phyloP scores from a whole-genome alignment of 2,329 filamentous ascomycete genomes.

The Cercospora brassicicola region DNA sequence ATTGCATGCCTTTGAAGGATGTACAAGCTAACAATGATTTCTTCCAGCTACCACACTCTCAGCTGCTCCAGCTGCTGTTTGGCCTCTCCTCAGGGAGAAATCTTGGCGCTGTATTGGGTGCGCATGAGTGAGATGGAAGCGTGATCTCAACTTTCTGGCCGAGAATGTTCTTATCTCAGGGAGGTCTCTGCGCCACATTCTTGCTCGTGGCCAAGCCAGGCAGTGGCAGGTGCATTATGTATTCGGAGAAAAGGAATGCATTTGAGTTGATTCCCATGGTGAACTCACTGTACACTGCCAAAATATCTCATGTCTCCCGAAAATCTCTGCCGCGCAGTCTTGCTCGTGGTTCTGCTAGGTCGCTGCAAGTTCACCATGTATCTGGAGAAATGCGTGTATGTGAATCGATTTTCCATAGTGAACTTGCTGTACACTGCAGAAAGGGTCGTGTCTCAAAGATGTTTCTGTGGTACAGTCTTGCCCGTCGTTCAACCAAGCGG shows the following conservation, averaged over 20 bases:
- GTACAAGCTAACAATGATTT: constrained; percentile 1
- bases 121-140: not conserved
- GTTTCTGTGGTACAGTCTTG: not conserved
- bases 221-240: not conserved
- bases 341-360: too few species aligned
- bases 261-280: not conserved
- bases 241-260: not conserved
- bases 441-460: too few species aligned
- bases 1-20: not conserved
- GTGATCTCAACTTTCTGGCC: not conserved
- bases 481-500: not conserved
- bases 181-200: not conserved
- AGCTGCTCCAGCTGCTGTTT: constrained; percentile 34
- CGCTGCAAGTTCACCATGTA: too few species aligned
- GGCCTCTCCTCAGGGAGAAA: constrained; percentile 12
- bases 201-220: not conserved
- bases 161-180: not conserved
- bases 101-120: not conserved
- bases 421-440: too few species aligned
- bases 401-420: too few species aligned
- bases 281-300: not conserved
- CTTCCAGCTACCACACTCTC: constrained; percentile 30
- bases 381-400: too few species aligned
- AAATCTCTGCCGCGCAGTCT: too few species aligned
- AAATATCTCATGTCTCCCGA: not conserved